Evolutionary conservation across 768 basidiomycete species (phyloP), one percentile per base, ranked within the genome.

Genomic region (Trametes meyenii): DNA sequence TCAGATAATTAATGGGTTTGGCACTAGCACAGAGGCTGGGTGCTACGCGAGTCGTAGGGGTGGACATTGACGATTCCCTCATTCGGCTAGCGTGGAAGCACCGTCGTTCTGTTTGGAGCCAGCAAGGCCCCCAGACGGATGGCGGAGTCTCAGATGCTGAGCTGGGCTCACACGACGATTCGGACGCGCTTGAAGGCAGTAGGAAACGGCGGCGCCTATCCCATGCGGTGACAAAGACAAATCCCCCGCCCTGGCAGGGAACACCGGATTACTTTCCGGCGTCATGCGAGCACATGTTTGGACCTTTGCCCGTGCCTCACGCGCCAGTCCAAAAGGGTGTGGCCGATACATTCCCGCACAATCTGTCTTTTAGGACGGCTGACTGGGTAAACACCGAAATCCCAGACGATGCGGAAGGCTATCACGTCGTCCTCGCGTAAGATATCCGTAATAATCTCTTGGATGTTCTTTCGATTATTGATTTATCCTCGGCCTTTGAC

Each of bases 401-500:
- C 19, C 73, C 79, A 0, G 81, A 85, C 62, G 89, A 92, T 68
- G 71, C 72, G 3, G 78, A 81, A 1, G 81, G 82, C 0, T 95
- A 94, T 70, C 86, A 93, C 67, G 82, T 94, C 35, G 83, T 96
- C 33, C 62, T 95, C 38, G 94, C 86, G 94, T 95, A 68, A 63
- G 88, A 38, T 33, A 33, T 13, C 44, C 16, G 16, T 2, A 5
- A 36, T 19, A 5, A 24, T 23, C 19, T 5, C 14, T n/a, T 42
- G 4, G 3, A 17, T 60, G 46, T 7, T 23, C 38, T 21, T 42
- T 8, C 8, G 17, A 43, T 17, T 21, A 35, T 40, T 49, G n/a
- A 10, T 26, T 43, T 24, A 21, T 5, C 19, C 33, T 3, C 48
- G 48, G 8, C 23, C 14, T 24, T 24, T 50, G 26, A 14, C 69